Evolutionary conservation across 306 rosid genomes (phyloP).

Genomic region (Lablab purpureus): DNA sequence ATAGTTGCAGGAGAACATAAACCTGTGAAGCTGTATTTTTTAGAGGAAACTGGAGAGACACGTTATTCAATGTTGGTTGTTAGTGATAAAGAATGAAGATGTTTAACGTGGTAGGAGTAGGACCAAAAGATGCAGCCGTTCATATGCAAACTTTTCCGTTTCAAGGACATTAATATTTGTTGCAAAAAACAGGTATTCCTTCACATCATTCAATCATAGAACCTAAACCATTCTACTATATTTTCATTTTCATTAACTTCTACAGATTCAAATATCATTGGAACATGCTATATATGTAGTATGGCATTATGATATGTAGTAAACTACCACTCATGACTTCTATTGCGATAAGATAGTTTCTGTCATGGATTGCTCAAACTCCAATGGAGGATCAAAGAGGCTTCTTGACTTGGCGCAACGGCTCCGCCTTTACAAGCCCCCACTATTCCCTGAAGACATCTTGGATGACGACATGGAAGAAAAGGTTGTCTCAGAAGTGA

Average conservation of each 20-base stretch:
- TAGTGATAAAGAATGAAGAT: too few relatives aligned
- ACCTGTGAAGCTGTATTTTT: too few relatives aligned
- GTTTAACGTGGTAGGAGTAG: not conserved
- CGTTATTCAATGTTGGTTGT: too few relatives aligned
- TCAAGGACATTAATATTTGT: conserved; percentile 14
- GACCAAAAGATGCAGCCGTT: not conserved
- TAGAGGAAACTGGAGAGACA: too few relatives aligned
- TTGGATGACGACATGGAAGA: conserved; percentile 71
- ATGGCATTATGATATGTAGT: conserved; percentile 1
- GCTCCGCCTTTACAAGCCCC: conserved; percentile 86
- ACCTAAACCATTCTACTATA: not conserved
- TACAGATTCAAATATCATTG: not conserved
- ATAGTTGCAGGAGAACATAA: too few relatives aligned
- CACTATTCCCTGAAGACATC: conserved; percentile 62
- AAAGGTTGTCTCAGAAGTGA: conserved; percentile 83
- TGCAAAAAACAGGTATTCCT: conserved; percentile 20
- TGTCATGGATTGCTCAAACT: conserved; percentile 65
- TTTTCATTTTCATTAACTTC: conserved; percentile 15
- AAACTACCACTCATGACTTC: conserved; percentile 52
- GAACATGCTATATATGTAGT: not conserved
- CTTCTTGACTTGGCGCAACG: conserved; percentile 74
- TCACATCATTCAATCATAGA: conserved; percentile 22
- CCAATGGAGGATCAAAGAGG: conserved; percentile 53
- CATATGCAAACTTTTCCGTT: not conserved
- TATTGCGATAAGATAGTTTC: conserved; percentile 42